These are phyloP conservation scores for Acrocalymma vagum DNA, from an alignment of 2,329 filamentous ascomycete species.

Conservation along the genomic window DNA sequence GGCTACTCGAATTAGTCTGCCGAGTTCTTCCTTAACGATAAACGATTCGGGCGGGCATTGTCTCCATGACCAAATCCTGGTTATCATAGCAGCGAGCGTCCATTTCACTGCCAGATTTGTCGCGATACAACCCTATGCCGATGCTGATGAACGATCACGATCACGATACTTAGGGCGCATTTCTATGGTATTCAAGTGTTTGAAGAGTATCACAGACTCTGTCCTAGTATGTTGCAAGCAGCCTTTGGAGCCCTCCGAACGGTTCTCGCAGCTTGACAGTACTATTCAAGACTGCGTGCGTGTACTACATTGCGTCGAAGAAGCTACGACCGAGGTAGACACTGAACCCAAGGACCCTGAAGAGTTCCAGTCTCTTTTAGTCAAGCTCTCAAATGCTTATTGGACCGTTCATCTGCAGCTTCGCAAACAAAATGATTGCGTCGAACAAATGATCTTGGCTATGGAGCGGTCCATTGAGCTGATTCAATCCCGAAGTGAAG, in stretches of 20 bases:
- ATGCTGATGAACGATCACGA: constrained; percentile 24
- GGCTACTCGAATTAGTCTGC: constrained; percentile 34
- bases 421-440: constrained; percentile 56
- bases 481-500: constrained; percentile 62
- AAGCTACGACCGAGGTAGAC: constrained; percentile 18
- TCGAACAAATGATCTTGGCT: constrained; percentile 60
- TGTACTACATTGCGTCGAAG: constrained; percentile 35
- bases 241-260: constrained; percentile 23
- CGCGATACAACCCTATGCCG: constrained; percentile 21
- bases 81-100: constrained; percentile 36
- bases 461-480: constrained; percentile 71
- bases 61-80: constrained; percentile 24
- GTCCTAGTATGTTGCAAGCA: constrained; percentile 42
- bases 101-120: constrained; percentile 46
- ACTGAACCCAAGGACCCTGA: constrained; percentile 13
- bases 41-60: not conserved
- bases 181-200: constrained; percentile 31
- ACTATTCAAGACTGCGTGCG: constrained; percentile 42
- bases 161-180: constrained; percentile 32
- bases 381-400: constrained; percentile 77
- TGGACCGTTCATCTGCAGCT: constrained; percentile 67
- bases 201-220: constrained; percentile 47
- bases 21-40: constrained; percentile 13
- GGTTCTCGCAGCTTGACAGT: constrained; percentile 42
- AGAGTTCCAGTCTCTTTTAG: constrained; percentile 47